phyloP scores from a whole-genome alignment of 2,329 filamentous ascomycete genomes.

The Xylaria sp. region DNA sequence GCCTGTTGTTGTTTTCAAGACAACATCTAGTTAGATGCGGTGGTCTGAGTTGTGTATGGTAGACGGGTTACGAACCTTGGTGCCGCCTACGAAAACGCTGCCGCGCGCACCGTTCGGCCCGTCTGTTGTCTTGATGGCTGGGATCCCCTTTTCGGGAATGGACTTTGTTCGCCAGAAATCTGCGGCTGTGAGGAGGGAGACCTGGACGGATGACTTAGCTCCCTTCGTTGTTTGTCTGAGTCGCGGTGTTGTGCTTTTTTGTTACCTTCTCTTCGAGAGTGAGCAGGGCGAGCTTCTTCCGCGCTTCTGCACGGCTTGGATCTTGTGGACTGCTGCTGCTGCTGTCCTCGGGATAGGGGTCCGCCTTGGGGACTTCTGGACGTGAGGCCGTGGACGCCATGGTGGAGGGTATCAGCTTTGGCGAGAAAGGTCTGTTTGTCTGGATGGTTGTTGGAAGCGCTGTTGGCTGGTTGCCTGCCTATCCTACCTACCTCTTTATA shows the following conservation, averaged over 20 bases:
- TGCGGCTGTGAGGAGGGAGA: conserved; percentile 54
- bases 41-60: neutral
- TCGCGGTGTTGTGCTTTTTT: too few species aligned
- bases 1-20: conserved; percentile 41
- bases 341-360: too few species aligned
- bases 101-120: conserved; percentile 67
- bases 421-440: too few species aligned
- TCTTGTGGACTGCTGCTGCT: conserved; percentile 18
- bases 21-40: conserved; percentile 3
- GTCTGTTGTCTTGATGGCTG: conserved; percentile 61
- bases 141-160: conserved; percentile 57
- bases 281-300: conserved; percentile 47
- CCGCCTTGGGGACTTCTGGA: conserved; percentile 18
- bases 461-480: too few species aligned
- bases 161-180: conserved; percentile 67
- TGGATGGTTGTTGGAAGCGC: too few species aligned
- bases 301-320: conserved; percentile 37
- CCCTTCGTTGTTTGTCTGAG: neutral
- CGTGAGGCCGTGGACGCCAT: conserved; percentile 33
- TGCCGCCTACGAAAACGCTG: conserved; percentile 62
- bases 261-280: conserved; percentile 52
- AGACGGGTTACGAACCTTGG: conserved; percentile 41
- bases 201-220: conserved; percentile 33
- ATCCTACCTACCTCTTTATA: too few species aligned
- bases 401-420: conserved; percentile 18